These are phyloP conservation scores for Kandelia obovata DNA, from an alignment of 345 rosid genomes.

Conservation along the genomic window DNA sequence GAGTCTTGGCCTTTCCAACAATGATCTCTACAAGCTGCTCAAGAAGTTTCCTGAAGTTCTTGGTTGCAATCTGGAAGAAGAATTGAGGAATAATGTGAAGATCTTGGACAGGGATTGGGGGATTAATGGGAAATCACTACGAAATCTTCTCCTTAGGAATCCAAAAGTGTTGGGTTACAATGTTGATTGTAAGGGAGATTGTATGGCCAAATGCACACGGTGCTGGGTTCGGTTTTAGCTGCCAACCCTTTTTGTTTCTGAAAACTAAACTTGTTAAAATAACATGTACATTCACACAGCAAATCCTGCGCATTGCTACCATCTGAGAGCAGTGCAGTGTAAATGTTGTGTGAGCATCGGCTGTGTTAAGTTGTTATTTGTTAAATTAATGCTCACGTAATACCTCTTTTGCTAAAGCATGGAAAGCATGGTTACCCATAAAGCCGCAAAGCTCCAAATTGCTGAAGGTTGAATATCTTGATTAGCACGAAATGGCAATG, in stretches of 20 bases:
- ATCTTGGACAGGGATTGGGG: conserved; percentile 78
- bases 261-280: background rate
- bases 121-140: conserved; percentile 62
- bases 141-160: conserved; percentile 69
- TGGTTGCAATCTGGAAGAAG: conserved; percentile 69
- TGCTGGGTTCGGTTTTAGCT: conserved; percentile 92
- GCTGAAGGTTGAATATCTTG: no score
- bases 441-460: no score
- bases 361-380: no score
- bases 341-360: no score
- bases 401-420: no score
- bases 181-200: conserved; percentile 93
- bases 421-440: no score
- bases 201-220: conserved; percentile 80
- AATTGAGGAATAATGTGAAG: conserved; percentile 63
- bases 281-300: no score
- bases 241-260: background rate
- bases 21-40: conserved; percentile 63
- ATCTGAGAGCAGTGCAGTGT: no score
- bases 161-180: conserved; percentile 89
- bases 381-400: no score
- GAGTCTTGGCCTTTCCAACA: conserved; percentile 55
- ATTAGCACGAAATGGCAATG: no score
- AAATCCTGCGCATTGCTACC: no score
- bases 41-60: conserved; percentile 91